These are phyloP conservation scores for Tulasnella sp. DNA, from an alignment of 768 basidiomycete species.

Conservation along the genomic window DNA sequence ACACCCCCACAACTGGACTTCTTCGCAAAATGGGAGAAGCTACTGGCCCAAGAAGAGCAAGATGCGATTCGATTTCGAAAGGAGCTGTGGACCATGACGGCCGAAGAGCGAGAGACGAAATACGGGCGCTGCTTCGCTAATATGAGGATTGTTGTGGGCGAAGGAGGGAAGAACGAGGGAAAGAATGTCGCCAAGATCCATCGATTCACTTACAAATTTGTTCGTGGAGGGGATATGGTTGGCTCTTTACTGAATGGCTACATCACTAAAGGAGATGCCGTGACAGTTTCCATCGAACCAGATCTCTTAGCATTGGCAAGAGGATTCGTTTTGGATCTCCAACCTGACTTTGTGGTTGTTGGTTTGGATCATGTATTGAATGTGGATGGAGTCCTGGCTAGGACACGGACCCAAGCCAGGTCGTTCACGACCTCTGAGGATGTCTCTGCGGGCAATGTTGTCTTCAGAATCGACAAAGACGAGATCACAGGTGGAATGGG, in stretches of 20 bases:
- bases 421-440: constrained; percentile 11
- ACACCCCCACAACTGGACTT: constrained; percentile 53
- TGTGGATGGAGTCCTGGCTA: constrained; percentile 34
- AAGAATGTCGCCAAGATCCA: constrained; percentile 47
- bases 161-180: constrained; percentile 21
- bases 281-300: constrained; percentile 80
- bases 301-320: constrained; percentile 69
- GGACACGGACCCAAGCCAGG: constrained; percentile 20
- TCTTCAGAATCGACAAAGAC: constrained; percentile 87
- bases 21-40: constrained; percentile 81
- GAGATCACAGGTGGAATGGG: constrained; percentile 80
- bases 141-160: constrained; percentile 51
- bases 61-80: constrained; percentile 73
- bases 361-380: constrained; percentile 76
- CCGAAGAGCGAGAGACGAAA: constrained; percentile 60
- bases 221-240: constrained; percentile 13
- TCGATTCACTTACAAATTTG: constrained; percentile 67
- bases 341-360: constrained; percentile 47
- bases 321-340: constrained; percentile 69
- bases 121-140: constrained; percentile 72
- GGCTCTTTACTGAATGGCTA: constrained; percentile 58
- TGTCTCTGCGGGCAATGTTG: no score
- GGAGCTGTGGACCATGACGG: constrained; percentile 88
- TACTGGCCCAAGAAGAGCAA: constrained; percentile 77
- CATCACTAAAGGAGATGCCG: constrained; percentile 64